These are phyloP conservation scores for Metschnikowia sp. DNA, from an alignment of 805 yeast species.

Conservation along the genomic window DNA sequence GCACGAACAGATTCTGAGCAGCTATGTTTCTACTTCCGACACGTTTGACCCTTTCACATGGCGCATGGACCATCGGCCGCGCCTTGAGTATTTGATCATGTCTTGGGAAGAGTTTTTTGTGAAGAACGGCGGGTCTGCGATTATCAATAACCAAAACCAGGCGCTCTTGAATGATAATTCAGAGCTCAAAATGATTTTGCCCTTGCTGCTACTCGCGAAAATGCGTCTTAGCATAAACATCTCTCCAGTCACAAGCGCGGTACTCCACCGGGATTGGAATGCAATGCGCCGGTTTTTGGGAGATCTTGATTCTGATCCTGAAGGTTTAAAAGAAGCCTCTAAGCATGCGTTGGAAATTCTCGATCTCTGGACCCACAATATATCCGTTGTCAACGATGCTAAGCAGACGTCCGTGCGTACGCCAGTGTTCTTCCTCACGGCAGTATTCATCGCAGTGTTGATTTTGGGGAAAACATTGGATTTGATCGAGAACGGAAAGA, in stretches of 20 bases:
- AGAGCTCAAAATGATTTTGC: slow-evolving; percentile 61
- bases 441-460: slow-evolving; percentile 61
- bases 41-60: slow-evolving; percentile 54
- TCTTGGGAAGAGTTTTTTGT: slow-evolving; percentile 67
- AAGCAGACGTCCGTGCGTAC: slow-evolving; percentile 67
- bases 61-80: slow-evolving; percentile 62
- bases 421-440: slow-evolving; percentile 71
- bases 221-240: slow-evolving; percentile 61
- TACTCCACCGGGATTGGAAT: slow-evolving; percentile 66
- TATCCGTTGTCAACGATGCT: slow-evolving; percentile 61
- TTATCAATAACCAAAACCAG: slow-evolving; percentile 48
- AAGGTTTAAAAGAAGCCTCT: slow-evolving; percentile 62
- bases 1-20: slow-evolving; percentile 61
- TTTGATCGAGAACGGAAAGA: slow-evolving; percentile 41
- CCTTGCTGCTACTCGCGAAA: slow-evolving; percentile 63
- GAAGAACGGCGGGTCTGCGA: slow-evolving; percentile 59
- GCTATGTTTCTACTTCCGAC: slow-evolving; percentile 25
- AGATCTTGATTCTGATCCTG: slow-evolving; percentile 48
- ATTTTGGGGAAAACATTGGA: slow-evolving; percentile 61
- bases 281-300: slow-evolving; percentile 56
- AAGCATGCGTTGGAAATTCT: slow-evolving; percentile 56
- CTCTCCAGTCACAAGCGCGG: slow-evolving; percentile 55
- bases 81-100: slow-evolving; percentile 53
- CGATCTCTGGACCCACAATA: slow-evolving; percentile 68
- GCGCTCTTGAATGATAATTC: slow-evolving; percentile 50